These are phyloP conservation scores for Boletellus emodensis DNA, from an alignment of 768 basidiomycete species.

Conservation along the genomic window DNA sequence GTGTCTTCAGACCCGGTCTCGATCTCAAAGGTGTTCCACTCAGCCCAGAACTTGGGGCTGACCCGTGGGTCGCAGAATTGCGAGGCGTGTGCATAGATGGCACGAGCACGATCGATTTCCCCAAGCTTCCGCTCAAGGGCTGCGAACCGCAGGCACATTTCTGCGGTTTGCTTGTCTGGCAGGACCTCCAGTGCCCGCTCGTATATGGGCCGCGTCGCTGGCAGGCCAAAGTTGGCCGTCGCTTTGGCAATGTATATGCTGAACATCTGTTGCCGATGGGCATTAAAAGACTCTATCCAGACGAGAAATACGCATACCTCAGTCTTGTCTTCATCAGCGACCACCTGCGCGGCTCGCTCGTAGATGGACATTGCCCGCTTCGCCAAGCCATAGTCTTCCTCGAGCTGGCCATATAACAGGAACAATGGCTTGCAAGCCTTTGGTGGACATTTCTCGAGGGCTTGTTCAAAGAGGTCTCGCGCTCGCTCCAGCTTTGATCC, in stretches of 20 bases:
- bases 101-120: constrained; percentile 96
- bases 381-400: constrained; percentile 92
- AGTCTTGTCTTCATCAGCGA: constrained; percentile 89
- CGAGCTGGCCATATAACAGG: constrained; percentile 92
- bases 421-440: constrained; percentile 94
- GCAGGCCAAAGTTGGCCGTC: constrained; percentile 90
- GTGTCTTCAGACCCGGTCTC: constrained; percentile 99
- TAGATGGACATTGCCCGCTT: constrained; percentile 96
- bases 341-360: constrained; percentile 84
- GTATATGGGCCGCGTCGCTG: constrained; percentile 95
- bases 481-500: constrained; percentile 92
- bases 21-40: constrained; percentile 98
- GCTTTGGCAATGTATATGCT: constrained; percentile 97
- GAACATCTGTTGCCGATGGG: constrained; percentile 64
- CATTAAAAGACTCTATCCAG: not conserved
- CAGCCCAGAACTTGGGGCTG: constrained; percentile 89
- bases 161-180: constrained; percentile 90
- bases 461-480: constrained; percentile 97
- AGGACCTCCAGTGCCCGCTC: constrained; percentile 90
- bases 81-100: constrained; percentile 95
- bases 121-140: constrained; percentile 95
- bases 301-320: constrained; percentile 53
- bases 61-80: constrained; percentile 98
- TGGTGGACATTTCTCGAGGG: constrained; percentile 91
- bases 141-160: constrained; percentile 97